Base-by-base conservation (phyloP, 768 basidiomycete species). In the Suillus discolor region DNA sequence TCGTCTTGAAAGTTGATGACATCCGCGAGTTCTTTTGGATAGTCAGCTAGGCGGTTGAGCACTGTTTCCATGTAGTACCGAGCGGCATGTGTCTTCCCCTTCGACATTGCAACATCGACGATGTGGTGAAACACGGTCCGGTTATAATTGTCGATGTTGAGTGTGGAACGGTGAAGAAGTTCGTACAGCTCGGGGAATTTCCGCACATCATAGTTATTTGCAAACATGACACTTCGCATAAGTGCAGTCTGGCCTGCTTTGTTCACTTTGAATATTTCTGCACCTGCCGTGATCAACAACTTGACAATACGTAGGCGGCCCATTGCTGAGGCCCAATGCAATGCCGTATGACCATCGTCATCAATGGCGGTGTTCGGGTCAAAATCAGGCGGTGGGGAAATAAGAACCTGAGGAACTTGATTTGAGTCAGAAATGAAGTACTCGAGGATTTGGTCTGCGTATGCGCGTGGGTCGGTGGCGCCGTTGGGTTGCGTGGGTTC, bases 281-380 rank as follows among this genome's bases (percentile, higher is more conserved):
- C 97, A 23, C 96, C 96, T 4, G 96, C 93, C 0, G 94, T 91
- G 49, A 99, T 83, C 34, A 99, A 84, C 9, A 98, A 83, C 75
- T 98, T 98, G 71, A 99, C 95, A 67, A 99, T 91, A 41, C 97
- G 89, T 63, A 98, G 89, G 49, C 97, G 91, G 38, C 97, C 97
- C 97, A 99, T 98, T 13, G 97, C 97, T 72, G 94, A 96, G 4
- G 96, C 97, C 97, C 97, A 99, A 71, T 99, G 97, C 16, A 99
- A 80, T 25, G 97, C 89, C 0, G 96, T 97, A 75, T 99, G 97
- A 0, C 94, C 95, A 73, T 99, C 97, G 68, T 99, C 97, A 79
- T 99, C 97, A 67, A 99, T 99, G 41, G 91, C 89, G 82, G 96
- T 92, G 72, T 99, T 95, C 15, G 97, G 89, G 75, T 99, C 95